Evolutionary conservation across 1,284 basidiomycete genomes (phyloP), one percentile per base, ranked within the genome.

Genomic region (Moesziomyces sp.): DNA sequence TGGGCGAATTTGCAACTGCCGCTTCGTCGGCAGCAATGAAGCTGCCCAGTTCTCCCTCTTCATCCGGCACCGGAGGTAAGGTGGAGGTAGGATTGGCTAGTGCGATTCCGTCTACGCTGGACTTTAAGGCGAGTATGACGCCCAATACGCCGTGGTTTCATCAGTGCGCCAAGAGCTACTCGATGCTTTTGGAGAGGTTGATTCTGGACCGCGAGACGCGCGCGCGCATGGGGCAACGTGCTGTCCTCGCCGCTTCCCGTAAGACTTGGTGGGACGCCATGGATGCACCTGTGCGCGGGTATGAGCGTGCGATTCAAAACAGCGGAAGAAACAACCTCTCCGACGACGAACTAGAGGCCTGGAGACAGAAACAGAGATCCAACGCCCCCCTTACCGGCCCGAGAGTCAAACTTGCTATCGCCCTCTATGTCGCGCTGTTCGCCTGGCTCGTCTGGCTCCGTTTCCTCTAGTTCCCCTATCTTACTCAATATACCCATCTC

Each of bases 191-290:
- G 3, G 82, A 85, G 26, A 71, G 79, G 11, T 65, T 85, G 11
- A 80, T 86, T 18, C 64, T 76, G 3, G 82, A 87, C 50, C 81
- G 83, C 18, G 77, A 77, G 2, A 67, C 83, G 35, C 81, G 87
- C n/a, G 72, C 69, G 2, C 72, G 77, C 19, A 88, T 88, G 87
- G 84, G 85, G 14, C 60, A 68, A 53, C 80, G 65, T 23, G 87
- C 85, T 0, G 80, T 77, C 50, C 85, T 85, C 43, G 84, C 84
- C 51, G 86, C 82, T 0, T 70, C 75, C 80, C n/a, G 86, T 8
- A 85, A 85, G 53, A 87, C 87, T 1, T 88, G 88, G 87, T 86
- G 86, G 85, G 86, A 86, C 67, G 87, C 87, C 2, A 88, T 88
- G 87, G 87, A 88, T 70, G 81, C 84, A 40, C 86, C 87, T 59